A percentile compares a stretch with the other conserved stretches of the same genome.
These are phyloP conservation scores for Coffea humblotiana DNA, from an alignment of 305 asterid species.

Conservation along the genomic window DNA sequence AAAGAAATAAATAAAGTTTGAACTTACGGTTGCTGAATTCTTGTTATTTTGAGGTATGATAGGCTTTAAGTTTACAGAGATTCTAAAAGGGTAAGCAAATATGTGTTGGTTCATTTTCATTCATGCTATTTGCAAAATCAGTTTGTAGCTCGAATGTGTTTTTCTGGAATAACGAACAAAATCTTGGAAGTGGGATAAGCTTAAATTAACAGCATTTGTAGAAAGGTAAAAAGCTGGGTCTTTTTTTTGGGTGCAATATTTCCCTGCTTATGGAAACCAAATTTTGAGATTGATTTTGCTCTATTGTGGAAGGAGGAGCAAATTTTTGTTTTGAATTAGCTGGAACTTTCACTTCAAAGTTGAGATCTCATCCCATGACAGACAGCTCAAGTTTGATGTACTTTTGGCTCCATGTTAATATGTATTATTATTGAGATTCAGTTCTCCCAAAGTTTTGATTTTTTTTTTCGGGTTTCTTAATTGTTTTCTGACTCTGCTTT, in stretches of 20 bases:
- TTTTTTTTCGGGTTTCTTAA: background rate
- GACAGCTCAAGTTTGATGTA: background rate
- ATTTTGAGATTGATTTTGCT: background rate
- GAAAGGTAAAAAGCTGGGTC: background rate
- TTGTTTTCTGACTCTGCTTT: background rate
- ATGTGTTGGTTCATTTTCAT: background rate
- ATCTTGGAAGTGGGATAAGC: background rate
- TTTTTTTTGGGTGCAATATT: background rate
- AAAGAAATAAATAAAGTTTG: background rate
- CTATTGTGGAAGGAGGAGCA: background rate
- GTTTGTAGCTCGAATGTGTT: background rate
- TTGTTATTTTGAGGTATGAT: background rate
- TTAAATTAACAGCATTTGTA: background rate
- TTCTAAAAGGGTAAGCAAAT: constrained; percentile 2
- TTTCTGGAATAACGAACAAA: background rate
- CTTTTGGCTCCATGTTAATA: background rate
- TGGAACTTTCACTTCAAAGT: background rate
- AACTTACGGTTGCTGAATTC: constrained; percentile 5
- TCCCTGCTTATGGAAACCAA: background rate
- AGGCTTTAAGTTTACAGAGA: background rate
- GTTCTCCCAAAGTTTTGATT: background rate
- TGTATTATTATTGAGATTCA: background rate
- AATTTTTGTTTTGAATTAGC: background rate
- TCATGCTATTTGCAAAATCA: too few species aligned
- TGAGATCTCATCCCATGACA: constrained; percentile 17